These are phyloP conservation scores for Sporothrix phasma DNA, from an alignment of 2,329 filamentous ascomycete species.

Conservation along the genomic window DNA sequence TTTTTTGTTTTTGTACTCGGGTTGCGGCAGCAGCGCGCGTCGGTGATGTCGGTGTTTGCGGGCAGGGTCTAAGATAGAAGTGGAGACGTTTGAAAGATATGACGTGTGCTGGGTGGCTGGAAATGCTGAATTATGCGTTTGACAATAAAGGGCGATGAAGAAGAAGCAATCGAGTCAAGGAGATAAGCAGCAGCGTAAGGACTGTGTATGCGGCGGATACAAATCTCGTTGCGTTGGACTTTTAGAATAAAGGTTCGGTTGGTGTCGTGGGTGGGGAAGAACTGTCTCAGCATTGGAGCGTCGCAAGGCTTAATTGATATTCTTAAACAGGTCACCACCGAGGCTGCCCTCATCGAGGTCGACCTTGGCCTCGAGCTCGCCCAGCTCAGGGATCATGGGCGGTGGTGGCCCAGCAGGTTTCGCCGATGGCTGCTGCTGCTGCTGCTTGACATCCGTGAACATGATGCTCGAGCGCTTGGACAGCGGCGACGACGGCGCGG, in stretches of 20 bases:
- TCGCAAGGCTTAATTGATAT: constrained; percentile 32
- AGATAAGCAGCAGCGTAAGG: neutral
- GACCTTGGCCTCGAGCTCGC: constrained; percentile 40
- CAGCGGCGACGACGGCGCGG: constrained; percentile 16
- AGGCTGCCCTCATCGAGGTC: constrained; percentile 36
- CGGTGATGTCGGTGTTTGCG: neutral
- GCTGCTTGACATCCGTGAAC: constrained; percentile 30
- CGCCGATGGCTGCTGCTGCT: constrained; percentile 23
- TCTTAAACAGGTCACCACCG: constrained; percentile 47
- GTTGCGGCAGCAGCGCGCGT: neutral
- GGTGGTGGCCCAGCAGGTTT: constrained; percentile 35
- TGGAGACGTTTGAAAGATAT: neutral
- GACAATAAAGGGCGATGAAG: neutral
- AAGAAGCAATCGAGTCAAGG: neutral
- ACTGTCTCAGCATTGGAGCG: neutral
- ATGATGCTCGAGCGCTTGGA: constrained; percentile 35
- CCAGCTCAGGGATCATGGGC: constrained; percentile 51
- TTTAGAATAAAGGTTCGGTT: neutral
- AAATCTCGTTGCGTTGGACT: neutral
- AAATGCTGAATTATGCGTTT: neutral
- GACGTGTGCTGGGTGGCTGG: neutral
- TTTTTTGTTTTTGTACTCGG: neutral
- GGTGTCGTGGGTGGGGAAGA: neutral
- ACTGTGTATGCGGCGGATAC: neutral
- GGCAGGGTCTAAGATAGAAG: neutral